Conservation (phyloP, 2,329 filamentous ascomycete species). For the Colletotrichum higginsianum region DNA sequence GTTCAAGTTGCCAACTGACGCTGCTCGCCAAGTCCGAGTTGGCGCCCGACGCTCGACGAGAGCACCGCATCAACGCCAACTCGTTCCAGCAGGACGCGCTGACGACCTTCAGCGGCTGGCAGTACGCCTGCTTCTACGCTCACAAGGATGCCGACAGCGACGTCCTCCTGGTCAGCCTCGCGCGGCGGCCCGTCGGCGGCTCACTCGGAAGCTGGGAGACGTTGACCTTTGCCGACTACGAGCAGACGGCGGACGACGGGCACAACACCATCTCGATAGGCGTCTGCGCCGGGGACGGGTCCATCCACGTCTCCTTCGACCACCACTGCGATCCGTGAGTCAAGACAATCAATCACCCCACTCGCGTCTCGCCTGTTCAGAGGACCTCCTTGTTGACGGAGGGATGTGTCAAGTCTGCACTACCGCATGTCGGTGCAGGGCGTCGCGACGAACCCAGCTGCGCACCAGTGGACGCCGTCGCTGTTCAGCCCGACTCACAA, state of each 20-base stretch:
- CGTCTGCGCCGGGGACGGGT: conserved; percentile 28
- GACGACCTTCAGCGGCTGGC: conserved; percentile 37
- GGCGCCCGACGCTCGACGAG: conserved; percentile 29
- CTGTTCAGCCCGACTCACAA: conserved; percentile 39
- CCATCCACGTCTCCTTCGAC: conserved; percentile 36
- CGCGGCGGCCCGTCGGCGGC: conserved; percentile 16
- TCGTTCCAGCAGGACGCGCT: conserved; percentile 41
- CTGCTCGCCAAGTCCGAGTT: conserved; percentile 27
- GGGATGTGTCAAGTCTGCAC: background rate
- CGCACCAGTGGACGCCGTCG: conserved; percentile 25
- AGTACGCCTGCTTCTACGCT: conserved; percentile 36
- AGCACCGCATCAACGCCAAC: conserved; percentile 40
- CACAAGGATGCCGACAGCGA: conserved; percentile 27
- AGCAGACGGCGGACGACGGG: conserved; percentile 40
- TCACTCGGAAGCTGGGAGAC: conserved; percentile 23
- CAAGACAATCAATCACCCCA: background rate
- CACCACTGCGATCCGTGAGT: conserved; percentile 41
- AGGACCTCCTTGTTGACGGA: background rate
- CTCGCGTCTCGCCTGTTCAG: no score
- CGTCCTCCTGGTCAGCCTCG: conserved; percentile 27
- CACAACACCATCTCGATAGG: conserved; percentile 41
- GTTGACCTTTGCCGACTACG: conserved; percentile 33
- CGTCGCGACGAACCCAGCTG: conserved; percentile 24
- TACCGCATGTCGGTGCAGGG: conserved; percentile 35
- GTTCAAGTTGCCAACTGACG: background rate